Conservation (phyloP, 495 filamentous ascomycete genomes). For the Lichenothelia convexa region DNA sequence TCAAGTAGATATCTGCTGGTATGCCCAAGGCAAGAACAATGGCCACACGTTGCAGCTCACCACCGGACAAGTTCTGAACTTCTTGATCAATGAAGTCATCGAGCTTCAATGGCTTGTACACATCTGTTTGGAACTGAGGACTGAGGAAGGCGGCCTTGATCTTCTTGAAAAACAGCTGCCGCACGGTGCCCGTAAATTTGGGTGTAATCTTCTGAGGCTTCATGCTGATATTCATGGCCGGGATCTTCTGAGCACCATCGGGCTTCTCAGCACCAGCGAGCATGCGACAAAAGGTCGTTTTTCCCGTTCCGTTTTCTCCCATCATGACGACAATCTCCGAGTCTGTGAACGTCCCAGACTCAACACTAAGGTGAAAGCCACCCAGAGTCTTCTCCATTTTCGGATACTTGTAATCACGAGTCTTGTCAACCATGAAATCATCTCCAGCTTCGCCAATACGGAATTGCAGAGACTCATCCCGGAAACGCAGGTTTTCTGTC, state of each 20-base stretch:
- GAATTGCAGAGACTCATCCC: constrained; percentile 92
- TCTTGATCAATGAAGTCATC: constrained; percentile 99
- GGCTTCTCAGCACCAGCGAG: constrained; percentile 86
- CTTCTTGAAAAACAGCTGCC: constrained; percentile 88
- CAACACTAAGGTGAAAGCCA: constrained; percentile 66
- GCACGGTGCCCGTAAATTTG: constrained; percentile 90
- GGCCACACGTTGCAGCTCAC: constrained; percentile 96
- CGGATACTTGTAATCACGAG: constrained; percentile 70
- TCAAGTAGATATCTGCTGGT: constrained; percentile 96
- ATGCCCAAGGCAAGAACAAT: constrained; percentile 88
- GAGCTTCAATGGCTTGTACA: constrained; percentile 93
- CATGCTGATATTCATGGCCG: constrained; percentile 93
- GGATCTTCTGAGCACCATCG: constrained; percentile 54
- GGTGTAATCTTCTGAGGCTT: constrained; percentile 99
- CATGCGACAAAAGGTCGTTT: constrained; percentile 95
- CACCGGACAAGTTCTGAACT: constrained; percentile 95
- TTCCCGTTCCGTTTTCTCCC: constrained; percentile 92
- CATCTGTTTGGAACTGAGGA: constrained; percentile 97
- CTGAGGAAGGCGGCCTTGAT: constrained; percentile 92
- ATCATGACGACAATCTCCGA: constrained; percentile 99
- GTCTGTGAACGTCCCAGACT: constrained; percentile 77
- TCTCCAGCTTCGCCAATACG: constrained; percentile 83
- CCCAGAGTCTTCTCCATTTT: constrained; percentile 88
- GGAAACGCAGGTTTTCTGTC: constrained; percentile 95
- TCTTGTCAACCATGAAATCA: constrained; percentile 73